phyloP scores from a whole-genome alignment of 2,329 filamentous ascomycete species.

The Neofusicoccum cordaticola region DNA sequence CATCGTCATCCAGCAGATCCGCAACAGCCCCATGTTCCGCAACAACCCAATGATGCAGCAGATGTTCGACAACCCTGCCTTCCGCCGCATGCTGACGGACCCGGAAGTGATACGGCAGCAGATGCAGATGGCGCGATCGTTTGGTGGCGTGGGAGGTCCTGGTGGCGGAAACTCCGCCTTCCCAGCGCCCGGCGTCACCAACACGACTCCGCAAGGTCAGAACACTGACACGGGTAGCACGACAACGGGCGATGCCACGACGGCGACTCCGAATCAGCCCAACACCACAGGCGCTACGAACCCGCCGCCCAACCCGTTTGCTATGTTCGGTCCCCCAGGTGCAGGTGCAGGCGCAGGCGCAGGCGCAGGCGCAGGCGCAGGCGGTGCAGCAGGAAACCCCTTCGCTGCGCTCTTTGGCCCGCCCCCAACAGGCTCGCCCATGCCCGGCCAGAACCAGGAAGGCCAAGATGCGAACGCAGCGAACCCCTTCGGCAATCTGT shows the following conservation, averaged over 20 bases:
- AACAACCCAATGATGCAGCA: conserved; percentile 85
- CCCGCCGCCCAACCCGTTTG: conserved; percentile 48
- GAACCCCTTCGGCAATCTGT: conserved; percentile 69
- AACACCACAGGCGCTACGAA: conserved; percentile 29
- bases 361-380: conserved; percentile 26
- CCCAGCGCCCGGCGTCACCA: conserved; percentile 86
- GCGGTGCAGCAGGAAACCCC: conserved; percentile 49
- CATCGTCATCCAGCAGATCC: conserved; percentile 81
- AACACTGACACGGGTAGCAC: conserved; percentile 17
- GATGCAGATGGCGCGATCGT: conserved; percentile 72
- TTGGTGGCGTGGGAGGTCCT: conserved; percentile 45
- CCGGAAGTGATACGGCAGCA: conserved; percentile 80
- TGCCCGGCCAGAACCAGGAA: conserved; percentile 30
- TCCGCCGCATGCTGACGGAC: conserved; percentile 90
- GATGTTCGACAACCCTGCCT: conserved; percentile 82
- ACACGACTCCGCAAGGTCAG: conserved; percentile 64
- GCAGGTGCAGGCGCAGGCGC: conserved; percentile 20
- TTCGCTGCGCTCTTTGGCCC: conserved; percentile 58
- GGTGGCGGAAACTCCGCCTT: conserved; percentile 57
- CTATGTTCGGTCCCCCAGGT: conserved; percentile 33
- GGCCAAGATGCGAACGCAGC: conserved; percentile 30
- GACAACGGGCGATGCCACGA: conserved; percentile 33
- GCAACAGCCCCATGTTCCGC: conserved; percentile 67
- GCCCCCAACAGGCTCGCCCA: conserved; percentile 24
- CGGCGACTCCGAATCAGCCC: conserved; percentile 38